Evolutionary conservation across 129 eudicot species (phyloP).

Genomic region (Saussurea involucrata): DNA sequence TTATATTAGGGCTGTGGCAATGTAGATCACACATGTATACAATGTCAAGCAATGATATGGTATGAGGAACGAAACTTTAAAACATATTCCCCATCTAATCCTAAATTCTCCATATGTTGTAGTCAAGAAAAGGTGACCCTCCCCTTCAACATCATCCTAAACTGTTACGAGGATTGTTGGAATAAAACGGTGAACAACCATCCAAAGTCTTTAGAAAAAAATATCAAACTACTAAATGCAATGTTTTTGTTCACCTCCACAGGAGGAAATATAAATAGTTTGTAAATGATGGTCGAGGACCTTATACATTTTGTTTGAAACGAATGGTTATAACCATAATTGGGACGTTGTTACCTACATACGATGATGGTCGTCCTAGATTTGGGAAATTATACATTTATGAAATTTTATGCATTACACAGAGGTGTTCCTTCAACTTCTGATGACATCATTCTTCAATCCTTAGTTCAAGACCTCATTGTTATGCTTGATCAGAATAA

Average conservation of each 20-base stretch:
- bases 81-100: background rate
- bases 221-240: too few relatives aligned
- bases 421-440: background rate
- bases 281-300: background rate
- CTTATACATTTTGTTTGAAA: background rate
- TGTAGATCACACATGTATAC: background rate
- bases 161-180: background rate
- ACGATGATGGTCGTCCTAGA: background rate
- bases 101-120: background rate
- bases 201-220: background rate
- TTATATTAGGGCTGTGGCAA: background rate
- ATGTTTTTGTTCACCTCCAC: background rate
- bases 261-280: background rate
- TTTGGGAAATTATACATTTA: background rate
- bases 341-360: background rate
- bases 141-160: background rate
- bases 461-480: too few relatives aligned
- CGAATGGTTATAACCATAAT: background rate
- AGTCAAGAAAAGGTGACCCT: too few relatives aligned
- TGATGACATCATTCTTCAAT: background rate
- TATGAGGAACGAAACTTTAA: background rate
- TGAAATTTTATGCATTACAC: background rate
- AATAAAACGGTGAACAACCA: background rate
- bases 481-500: too few relatives aligned
- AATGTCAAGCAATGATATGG: background rate